Conservation (phyloP, 306 rosid genomes). For the Herpetospermum pedunculosum region DNA sequence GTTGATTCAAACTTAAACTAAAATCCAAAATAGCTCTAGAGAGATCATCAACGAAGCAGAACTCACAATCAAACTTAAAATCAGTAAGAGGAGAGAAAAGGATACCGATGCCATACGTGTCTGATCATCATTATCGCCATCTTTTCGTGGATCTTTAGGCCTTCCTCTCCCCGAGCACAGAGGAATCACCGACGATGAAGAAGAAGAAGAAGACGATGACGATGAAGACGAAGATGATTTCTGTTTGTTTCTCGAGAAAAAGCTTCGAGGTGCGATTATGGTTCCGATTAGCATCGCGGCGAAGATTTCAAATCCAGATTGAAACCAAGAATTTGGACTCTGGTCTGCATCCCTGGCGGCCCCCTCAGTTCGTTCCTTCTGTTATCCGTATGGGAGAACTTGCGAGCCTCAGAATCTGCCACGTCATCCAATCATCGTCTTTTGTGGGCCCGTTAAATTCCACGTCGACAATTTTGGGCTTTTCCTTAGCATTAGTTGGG, state of each 20-base stretch:
- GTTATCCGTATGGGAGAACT: constrained; percentile 24
- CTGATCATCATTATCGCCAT: constrained; percentile 24
- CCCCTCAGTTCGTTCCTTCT: neutral
- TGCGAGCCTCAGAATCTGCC: constrained; percentile 22
- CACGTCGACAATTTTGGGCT: neutral
- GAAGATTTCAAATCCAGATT: neutral
- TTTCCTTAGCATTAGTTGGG: neutral
- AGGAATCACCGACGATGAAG: constrained; percentile 20
- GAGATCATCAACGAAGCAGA: neutral
- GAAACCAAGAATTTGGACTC: neutral
- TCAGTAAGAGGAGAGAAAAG: neutral
- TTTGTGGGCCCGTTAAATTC: neutral
- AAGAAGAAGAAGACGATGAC: constrained; percentile 10
- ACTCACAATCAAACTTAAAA: neutral
- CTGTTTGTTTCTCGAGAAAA: constrained; percentile 17
- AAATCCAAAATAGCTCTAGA: neutral
- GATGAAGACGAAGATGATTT: constrained; percentile 6
- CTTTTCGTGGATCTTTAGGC: constrained; percentile 26
- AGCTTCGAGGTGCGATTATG: constrained; percentile 20
- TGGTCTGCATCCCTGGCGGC: neutral
- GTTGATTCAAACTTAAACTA: neutral
- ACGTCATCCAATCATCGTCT: constrained; percentile 3
- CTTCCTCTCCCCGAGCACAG: constrained; percentile 41
- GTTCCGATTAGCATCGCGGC: constrained; percentile 17
- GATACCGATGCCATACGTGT: constrained; percentile 18